Conservation (phyloP, 2,329 filamentous ascomycete genomes). For the Pseudogymnoascus destructans region DNA sequence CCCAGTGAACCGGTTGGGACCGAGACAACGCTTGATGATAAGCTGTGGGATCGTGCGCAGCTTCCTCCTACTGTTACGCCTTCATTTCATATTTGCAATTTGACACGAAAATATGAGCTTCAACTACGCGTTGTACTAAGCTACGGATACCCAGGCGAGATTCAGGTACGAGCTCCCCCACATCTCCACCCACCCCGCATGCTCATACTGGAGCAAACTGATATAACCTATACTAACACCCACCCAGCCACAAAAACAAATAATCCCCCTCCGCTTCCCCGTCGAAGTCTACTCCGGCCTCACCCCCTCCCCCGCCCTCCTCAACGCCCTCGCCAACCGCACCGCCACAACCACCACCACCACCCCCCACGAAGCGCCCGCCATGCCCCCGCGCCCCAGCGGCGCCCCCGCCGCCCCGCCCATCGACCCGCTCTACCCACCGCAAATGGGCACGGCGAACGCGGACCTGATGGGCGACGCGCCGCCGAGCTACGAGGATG, state of each 20-base stretch:
- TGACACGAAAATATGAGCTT: conserved; percentile 68
- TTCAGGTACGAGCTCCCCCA: conserved; percentile 19
- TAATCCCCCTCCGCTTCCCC: conserved; percentile 65
- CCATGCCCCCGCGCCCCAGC: conserved; percentile 19
- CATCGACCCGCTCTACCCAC: conserved; percentile 43
- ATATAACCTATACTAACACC: conserved; percentile 11
- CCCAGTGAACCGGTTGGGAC: conserved; percentile 45
- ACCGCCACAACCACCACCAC: background rate
- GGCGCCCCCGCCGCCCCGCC: conserved; percentile 20
- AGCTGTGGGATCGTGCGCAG: conserved; percentile 56
- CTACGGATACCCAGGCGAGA: conserved; percentile 48
- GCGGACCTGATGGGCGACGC: conserved; percentile 52
- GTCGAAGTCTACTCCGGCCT: conserved; percentile 82
- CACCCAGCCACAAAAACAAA: conserved; percentile 54
- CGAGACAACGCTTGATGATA: conserved; percentile 56
- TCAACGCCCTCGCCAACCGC: conserved; percentile 45
- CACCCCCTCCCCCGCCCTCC: conserved; percentile 60
- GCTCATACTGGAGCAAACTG: background rate
- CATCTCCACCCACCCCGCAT: background rate
- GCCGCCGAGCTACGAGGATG: conserved; percentile 92
- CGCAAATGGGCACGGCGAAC: conserved; percentile 37
- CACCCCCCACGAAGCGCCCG: background rate
- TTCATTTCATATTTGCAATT: conserved; percentile 78
- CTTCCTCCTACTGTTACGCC: conserved; percentile 81
- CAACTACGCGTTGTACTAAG: conserved; percentile 69